Percentiles rank a stretch among this genome's conserved stretches.
phyloP scores from a whole-genome alignment of 2,329 filamentous ascomycete genomes.

The Pseudofabraea citricarpa region DNA sequence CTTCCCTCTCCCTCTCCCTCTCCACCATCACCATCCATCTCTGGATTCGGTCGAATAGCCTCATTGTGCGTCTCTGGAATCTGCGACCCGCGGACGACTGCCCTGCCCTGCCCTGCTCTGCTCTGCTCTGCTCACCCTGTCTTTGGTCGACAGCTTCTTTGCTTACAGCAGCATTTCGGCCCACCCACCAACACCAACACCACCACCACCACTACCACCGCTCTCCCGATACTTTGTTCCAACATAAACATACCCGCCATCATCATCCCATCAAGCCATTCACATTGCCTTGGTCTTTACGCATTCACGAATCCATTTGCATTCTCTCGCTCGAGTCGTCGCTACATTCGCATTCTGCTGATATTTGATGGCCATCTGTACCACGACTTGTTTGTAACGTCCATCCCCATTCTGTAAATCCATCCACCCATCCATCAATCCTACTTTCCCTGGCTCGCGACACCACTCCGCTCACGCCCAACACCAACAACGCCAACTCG shows the following conservation, averaged over 20 bases:
- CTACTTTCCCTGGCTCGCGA: not conserved
- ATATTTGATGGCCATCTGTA: conserved; percentile 13
- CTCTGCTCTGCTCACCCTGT: too few species aligned
- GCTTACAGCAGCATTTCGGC: too few species aligned
- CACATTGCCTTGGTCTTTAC: not conserved
- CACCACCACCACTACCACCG: not conserved
- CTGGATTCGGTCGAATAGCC: not conserved
- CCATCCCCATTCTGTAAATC: too few species aligned
- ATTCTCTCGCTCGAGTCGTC: conserved; percentile 13
- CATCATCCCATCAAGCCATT: too few species aligned
- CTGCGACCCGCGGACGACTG: too few species aligned
- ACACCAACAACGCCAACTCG: conserved; percentile 8
- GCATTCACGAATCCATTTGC: conserved; percentile 1
- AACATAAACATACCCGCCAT: too few species aligned
- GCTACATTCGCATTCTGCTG: conserved; percentile 8
- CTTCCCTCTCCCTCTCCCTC: not conserved
- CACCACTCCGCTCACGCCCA: not conserved
- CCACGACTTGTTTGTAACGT: conserved; percentile 14
- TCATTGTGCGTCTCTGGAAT: not conserved
- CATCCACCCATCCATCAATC: too few species aligned
- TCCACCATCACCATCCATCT: not conserved
- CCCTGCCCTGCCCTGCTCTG: too few species aligned
- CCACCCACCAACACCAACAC: too few species aligned
- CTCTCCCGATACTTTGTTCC: not conserved
- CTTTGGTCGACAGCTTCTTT: too few species aligned